Percentiles rank a stretch among this genome's conserved stretches.
Evolutionary conservation across 768 basidiomycete genomes (phyloP).

Genomic region (Podaxis rugospora): DNA sequence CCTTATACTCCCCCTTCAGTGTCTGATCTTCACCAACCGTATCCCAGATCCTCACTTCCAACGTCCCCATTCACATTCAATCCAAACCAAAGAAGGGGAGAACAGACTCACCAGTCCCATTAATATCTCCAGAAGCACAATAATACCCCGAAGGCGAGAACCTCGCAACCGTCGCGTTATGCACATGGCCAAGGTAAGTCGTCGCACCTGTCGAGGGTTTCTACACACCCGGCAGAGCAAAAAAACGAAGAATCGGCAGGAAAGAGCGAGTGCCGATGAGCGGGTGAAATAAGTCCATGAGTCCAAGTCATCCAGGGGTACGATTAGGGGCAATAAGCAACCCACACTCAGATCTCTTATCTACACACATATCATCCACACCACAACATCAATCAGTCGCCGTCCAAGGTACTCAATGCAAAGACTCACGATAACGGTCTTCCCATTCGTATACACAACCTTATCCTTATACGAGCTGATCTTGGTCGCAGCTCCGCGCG

Average conservation of each 20-base stretch:
- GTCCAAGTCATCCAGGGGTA: background rate
- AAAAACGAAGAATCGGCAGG: background rate
- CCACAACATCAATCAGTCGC: background rate
- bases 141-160: conserved; percentile 94
- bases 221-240: background rate
- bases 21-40: conserved; percentile 78
- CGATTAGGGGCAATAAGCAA: background rate
- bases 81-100: background rate
- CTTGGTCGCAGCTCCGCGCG: conserved; percentile 29
- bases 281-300: background rate
- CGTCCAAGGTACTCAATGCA: background rate
- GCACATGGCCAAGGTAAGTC: conserved; percentile 76
- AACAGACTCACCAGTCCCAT: conserved; percentile 63
- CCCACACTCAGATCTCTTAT: conserved; percentile 80
- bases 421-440: conserved; percentile 73
- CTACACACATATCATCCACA: conserved; percentile 32
- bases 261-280: background rate
- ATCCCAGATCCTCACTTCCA: conserved; percentile 87
- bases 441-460: conserved; percentile 82
- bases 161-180: conserved; percentile 83
- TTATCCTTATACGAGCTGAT: conserved; percentile 58
- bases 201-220: conserved; percentile 40
- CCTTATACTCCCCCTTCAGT: conserved; percentile 78
- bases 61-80: background rate
- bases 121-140: conserved; percentile 84